Evolutionary conservation across 176 grass and related monocot species (phyloP), one percentile per base, ranked within the genome.

Genomic region (Musa beccarii): DNA sequence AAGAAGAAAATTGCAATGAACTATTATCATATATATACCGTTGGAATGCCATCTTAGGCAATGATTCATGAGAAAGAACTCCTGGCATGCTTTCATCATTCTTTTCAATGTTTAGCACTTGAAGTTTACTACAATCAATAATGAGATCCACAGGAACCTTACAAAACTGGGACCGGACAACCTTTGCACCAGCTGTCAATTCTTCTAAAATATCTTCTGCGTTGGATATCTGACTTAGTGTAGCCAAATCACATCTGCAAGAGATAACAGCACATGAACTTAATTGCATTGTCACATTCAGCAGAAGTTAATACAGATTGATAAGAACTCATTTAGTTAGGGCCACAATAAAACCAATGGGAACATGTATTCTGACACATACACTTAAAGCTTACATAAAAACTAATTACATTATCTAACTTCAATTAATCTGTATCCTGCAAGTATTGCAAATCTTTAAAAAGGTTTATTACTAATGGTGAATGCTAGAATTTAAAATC

Each of bases 61-160:
- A 76, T 22, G 74, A 50, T 76, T 76, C 74, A 76, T 76, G 74
- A 51, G 74, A 76, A 76, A 76, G 74, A 63, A 76, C 20, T n/a
- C 54, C 74, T 25, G 57, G 74, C 74, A 65, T 23, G 64, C 1
- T 76, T 43, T 51, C 55, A 64, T 51, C 5, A 14, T 64, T 43
- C 59, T 51, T 63, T 51, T 51, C 59, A 23, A 52, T 34, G 64
- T 52, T 51, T 52, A 64, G 4, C 50, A 43, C 56, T 52, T 76
- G 57, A 51, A 63, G 43, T 64, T 76, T 76, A 24, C 24, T 63
- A 14, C 74, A 76, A 65, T 76, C 74, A 23, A 76, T 76, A 29
- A 76, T 59, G 23, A 76, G 74, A 76, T 76, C 57, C 59, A 76
- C 5, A 76, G 74, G 74, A 25, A 76, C 43, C 16, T 49, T 76